Evolutionary conservation across 495 filamentous ascomycete genomes (phyloP), one percentile per base, ranked within the genome.

Genomic region (Hyaloscypha finlandica): DNA sequence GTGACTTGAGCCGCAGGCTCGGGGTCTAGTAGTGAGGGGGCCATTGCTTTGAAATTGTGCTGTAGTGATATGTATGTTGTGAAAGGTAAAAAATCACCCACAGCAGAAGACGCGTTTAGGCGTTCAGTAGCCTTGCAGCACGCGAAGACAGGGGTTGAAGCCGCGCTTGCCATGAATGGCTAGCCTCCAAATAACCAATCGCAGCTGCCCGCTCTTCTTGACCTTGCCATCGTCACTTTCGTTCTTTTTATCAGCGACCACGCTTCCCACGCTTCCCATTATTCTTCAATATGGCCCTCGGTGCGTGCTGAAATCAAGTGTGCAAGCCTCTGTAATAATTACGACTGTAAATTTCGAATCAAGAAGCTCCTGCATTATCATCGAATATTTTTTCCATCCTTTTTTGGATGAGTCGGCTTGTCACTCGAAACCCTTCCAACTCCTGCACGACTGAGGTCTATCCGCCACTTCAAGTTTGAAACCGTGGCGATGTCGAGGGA

Each of bases 1-100:
- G 64, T 9, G 25, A 63, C 42, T 29, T 52, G n/a, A 53, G 52
- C 56, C 8, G 14, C 20, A 42, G 64, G 58, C 31, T 70, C 51
- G 4, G 63, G 22, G 58, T 68, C 69, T 29, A 37, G 35, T 1
- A 65, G 20, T 59, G 65, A 71, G 35, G 69, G 66, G 12, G 69
- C 61, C 65, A 71, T 71, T 65, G 61, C 62, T 59, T 37, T 14
- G 6, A 48, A 48, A 19, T 16, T 45, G 42, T 48, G 42, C 42
- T 30, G 42, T 20, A 63, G 37, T 45, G 35, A 37, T 59, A 45
- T 45, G 61, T 63, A 22, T 37, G 20, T 56, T 14, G 56, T 6
- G n/a, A 31, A 19, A 25, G 1, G 56, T n/a, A n/a, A n/a, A 37
- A 59, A 37, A 25, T 33, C 32, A 20, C 3, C 35, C 11, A 12